Conservation (phyloP, 2,329 filamentous ascomycete species). For the Pseudogymnoascus sp. region DNA sequence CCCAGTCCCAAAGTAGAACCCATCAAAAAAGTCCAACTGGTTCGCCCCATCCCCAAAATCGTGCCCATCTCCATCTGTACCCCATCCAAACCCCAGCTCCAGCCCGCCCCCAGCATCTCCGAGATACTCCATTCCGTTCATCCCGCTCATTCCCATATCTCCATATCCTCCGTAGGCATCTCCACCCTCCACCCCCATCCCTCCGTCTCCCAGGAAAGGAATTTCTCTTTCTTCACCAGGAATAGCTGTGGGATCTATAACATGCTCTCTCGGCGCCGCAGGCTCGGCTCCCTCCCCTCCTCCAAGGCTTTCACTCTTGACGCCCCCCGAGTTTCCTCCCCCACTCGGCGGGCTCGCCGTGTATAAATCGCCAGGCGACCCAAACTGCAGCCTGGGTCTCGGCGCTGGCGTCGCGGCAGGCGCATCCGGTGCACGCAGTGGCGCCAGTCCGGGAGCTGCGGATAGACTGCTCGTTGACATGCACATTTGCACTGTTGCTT, state of each 20-base stretch:
- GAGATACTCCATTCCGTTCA: not conserved
- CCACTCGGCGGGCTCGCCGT: not conserved
- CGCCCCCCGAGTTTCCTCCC: not conserved
- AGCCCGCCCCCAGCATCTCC: constrained; percentile 11
- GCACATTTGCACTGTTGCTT: constrained; percentile 92
- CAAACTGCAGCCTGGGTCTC: not conserved
- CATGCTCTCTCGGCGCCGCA: not conserved
- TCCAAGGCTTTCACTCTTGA: not conserved
- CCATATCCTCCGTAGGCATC: constrained; percentile 18
- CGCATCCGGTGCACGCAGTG: not conserved
- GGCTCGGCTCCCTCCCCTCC: not conserved
- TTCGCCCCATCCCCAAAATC: constrained; percentile 12
- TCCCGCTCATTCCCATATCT: constrained; percentile 18
- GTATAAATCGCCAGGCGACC: not conserved
- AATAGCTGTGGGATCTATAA: not conserved
- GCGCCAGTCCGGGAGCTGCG: not conserved
- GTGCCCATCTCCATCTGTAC: constrained; percentile 12
- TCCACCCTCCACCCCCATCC: not conserved
- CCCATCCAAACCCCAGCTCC: constrained; percentile 12
- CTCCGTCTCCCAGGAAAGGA: not conserved
- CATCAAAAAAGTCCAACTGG: constrained; percentile 37
- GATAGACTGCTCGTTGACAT: constrained; percentile 80
- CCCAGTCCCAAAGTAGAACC: constrained; percentile 39
- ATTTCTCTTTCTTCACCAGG: not conserved
- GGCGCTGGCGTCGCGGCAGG: not conserved